Base-by-base conservation (phyloP, 2,329 filamentous ascomycete genomes). In the Diaporthe sp. region DNA sequence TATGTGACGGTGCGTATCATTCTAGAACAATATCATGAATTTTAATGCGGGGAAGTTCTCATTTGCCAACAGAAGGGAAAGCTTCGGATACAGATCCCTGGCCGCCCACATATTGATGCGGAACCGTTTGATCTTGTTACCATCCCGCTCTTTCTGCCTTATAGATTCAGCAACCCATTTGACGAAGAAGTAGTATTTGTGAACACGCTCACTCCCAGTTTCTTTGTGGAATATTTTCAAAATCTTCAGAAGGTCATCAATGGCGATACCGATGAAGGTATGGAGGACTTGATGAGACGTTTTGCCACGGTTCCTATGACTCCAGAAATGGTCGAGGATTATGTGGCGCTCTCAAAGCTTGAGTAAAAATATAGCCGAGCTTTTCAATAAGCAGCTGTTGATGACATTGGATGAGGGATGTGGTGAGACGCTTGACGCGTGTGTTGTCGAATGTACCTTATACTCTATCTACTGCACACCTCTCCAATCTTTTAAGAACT, bases 121-220 rank as follows among this genome's bases (percentile, higher is more conserved):
- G 44, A 6, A 28, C 44, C 44, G 15, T 34, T 37, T 37, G 63
- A 67, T 37, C 44, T 49, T 15, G 44, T 67, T 28, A 67, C 63
- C 7, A 51, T 67, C 15, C 44, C 42, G 28, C 17, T 51, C 8
- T 3, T 6, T 34, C 28, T 67, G 17, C 44, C 63, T 22, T 67
- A 51, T 5, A 49, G 63, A 20, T 67, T 51, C 25, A 67, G 28
- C 20, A 67, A 67, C n/a, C 44, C 44, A 17, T 67, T 67, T 28
- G 44, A 49, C 17, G 42, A 67, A n/a, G 28, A 51, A 15, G 28
- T n/a, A 9, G 4, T 51, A 1, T 37, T 51, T 5, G 15, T 67
- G 20, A 67, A 51, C 25, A 67, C 63, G 2, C 20, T 67, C 2
- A 67, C 42, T 9, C 63, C 63, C 17, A 67, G 63, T 34, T 51